Evolutionary conservation across 495 filamentous ascomycete species (phyloP).

Genomic region (Thozetella sp.): DNA sequence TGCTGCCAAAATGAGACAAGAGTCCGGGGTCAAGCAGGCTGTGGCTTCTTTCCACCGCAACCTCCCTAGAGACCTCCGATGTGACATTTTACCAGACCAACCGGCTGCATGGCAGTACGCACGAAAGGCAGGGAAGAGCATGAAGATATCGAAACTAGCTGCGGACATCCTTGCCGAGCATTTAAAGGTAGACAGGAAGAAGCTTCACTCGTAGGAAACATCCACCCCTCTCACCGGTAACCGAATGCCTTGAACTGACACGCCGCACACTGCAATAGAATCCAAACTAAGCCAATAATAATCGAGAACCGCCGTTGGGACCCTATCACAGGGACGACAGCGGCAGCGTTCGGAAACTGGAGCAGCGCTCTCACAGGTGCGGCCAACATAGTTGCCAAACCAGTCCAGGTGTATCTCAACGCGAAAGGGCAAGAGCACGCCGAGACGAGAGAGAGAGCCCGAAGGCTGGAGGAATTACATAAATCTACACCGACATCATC

Average conservation of each 20-base stretch:
- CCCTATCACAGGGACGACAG: slow-evolving; percentile 68
- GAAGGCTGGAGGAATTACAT: neutral
- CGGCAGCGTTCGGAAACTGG: slow-evolving; percentile 70
- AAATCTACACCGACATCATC: neutral
- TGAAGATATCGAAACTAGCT: slow-evolving; percentile 65
- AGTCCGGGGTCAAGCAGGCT: slow-evolving; percentile 59
- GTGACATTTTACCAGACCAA: slow-evolving; percentile 60
- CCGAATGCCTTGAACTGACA: slow-evolving; percentile 23
- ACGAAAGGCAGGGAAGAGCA: slow-evolving; percentile 55
- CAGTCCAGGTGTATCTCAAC: slow-evolving; percentile 15
- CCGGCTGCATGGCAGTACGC: slow-evolving; percentile 64
- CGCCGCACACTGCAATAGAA: slow-evolving; percentile 67
- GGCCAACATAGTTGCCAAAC: slow-evolving; percentile 65
- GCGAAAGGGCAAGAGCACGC: neutral
- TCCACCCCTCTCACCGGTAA: neutral
- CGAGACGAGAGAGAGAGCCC: neutral
- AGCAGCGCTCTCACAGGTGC: slow-evolving; percentile 73
- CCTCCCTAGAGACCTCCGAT: slow-evolving; percentile 52
- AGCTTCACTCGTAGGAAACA: slow-evolving; percentile 60
- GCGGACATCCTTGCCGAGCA: slow-evolving; percentile 60
- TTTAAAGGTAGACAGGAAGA: slow-evolving; percentile 54
- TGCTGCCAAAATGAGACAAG: slow-evolving; percentile 57
- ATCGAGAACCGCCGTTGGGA: slow-evolving; percentile 66
- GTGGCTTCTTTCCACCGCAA: slow-evolving; percentile 61
- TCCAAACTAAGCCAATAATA: neutral